Evolutionary conservation across 2,329 filamentous ascomycete species (phyloP).

Genomic region (Trematosphaeria pertusa): DNA sequence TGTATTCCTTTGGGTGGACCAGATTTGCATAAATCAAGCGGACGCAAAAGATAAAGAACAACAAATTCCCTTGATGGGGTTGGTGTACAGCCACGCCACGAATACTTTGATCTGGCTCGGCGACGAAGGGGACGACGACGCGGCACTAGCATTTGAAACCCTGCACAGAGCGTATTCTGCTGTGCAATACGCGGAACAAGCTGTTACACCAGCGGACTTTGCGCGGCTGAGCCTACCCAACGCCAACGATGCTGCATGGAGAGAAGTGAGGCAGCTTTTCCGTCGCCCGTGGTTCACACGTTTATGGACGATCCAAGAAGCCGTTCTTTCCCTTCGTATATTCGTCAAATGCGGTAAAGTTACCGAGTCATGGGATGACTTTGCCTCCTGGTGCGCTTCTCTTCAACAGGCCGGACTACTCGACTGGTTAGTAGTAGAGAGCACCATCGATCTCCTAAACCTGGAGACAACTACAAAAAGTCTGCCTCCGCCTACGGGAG

Average conservation of each 20-base stretch:
- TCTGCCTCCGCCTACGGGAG: conserved; percentile 4
- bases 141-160: conserved; percentile 21
- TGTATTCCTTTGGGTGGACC: conserved; percentile 34
- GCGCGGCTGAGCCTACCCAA: conserved; percentile 22
- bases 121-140: conserved; percentile 22
- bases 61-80: conserved; percentile 34
- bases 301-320: conserved; percentile 35
- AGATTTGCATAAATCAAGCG: no score
- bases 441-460: conserved; percentile 8
- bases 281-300: conserved; percentile 28
- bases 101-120: conserved; percentile 40
- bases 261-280: conserved; percentile 22
- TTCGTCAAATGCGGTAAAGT: conserved; percentile 26
- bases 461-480: neutral
- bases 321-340: conserved; percentile 22
- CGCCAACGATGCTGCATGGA: conserved; percentile 18
- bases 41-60: conserved; percentile 28
- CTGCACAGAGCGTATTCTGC: conserved; percentile 20
- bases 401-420: conserved; percentile 19
- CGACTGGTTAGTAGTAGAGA: conserved; percentile 12
- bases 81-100: conserved; percentile 32
- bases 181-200: conserved; percentile 21
- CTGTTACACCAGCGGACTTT: conserved; percentile 24
- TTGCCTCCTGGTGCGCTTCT: conserved; percentile 24
- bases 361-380: conserved; percentile 27